phyloP scores from a whole-genome alignment of 768 basidiomycete genomes.

The Asterophora lycoperdoides region DNA sequence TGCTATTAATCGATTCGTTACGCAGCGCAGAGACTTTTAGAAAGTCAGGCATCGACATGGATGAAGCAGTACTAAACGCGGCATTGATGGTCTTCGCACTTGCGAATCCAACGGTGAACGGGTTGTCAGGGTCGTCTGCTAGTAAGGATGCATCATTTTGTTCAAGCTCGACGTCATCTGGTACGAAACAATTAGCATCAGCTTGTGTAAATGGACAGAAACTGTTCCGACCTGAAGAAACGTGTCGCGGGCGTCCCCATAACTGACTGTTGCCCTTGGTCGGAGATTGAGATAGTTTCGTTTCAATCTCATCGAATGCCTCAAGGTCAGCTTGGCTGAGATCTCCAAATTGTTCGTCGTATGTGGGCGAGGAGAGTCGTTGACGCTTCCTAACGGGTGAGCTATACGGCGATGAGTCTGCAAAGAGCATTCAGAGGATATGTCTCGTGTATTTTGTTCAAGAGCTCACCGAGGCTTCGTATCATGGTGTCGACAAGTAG shows the following conservation, averaged over 20 bases:
- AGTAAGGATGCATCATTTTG: constrained; percentile 6
- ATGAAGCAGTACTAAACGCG: constrained; percentile 14
- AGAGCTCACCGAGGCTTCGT: constrained; percentile 7
- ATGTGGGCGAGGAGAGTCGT: constrained; percentile 63
- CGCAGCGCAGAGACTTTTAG: constrained; percentile 24
- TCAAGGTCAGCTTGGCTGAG: constrained; percentile 53
- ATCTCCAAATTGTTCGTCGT: constrained; percentile 48
- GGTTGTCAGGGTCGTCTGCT: constrained; percentile 41
- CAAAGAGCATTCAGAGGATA: background rate
- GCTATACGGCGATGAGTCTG: constrained; percentile 27
- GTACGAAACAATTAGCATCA: background rate
- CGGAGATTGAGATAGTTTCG: constrained; percentile 27
- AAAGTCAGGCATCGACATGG: constrained; percentile 20
- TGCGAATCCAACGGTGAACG: constrained; percentile 25
- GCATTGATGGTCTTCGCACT: background rate
- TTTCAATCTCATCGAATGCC: constrained; percentile 51
- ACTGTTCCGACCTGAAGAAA: constrained; percentile 6
- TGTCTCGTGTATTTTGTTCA: too few relatives aligned
- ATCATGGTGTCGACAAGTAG: background rate
- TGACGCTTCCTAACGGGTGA: constrained; percentile 55
- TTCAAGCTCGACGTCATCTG: background rate
- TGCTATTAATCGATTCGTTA: constrained; percentile 5
- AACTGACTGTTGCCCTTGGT: constrained; percentile 4
- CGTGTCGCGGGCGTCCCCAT: background rate
- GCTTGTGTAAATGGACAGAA: background rate